These are phyloP conservation scores for Lophiotrema nucula DNA, from an alignment of 495 filamentous ascomycete genomes.

Conservation along the genomic window DNA sequence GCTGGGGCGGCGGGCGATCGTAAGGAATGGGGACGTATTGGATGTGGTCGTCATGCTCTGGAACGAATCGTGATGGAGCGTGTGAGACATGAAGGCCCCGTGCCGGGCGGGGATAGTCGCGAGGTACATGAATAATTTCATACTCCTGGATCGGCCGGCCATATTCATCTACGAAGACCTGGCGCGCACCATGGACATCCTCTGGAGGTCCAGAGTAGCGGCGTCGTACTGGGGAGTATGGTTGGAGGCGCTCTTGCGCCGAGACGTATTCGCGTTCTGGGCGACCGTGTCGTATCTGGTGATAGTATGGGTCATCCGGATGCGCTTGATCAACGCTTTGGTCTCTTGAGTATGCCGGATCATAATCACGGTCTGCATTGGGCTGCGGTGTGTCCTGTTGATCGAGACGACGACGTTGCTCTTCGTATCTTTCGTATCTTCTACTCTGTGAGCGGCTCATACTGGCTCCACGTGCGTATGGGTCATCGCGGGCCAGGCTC, in stretches of 20 bases:
- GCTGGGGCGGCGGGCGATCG: constrained; percentile 15
- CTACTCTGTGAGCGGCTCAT: constrained; percentile 24
- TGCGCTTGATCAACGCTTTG: constrained; percentile 22
- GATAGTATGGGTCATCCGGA: constrained; percentile 20
- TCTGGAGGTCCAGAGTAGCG: constrained; percentile 19
- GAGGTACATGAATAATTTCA: constrained; percentile 24
- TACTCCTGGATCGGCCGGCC: constrained; percentile 18
- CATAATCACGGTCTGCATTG: constrained; percentile 15
- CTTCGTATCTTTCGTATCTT: constrained; percentile 29
- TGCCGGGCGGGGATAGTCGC: constrained; percentile 4
- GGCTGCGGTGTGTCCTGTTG: constrained; percentile 30
- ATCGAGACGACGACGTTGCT: constrained; percentile 28
- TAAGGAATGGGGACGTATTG: constrained; percentile 18
- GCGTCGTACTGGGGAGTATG: constrained; percentile 10
- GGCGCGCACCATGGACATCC: constrained; percentile 13
- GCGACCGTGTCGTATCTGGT: not conserved
- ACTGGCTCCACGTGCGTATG: constrained; percentile 22
- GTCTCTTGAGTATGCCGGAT: constrained; percentile 25
- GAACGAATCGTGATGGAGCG: not conserved
- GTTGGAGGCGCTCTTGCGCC: constrained; percentile 18
- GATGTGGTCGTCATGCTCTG: constrained; percentile 2
- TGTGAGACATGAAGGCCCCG: constrained; percentile 12
- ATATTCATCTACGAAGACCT: constrained; percentile 24
- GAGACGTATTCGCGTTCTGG: constrained; percentile 26
- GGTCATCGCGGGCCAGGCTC: constrained; percentile 28